These are phyloP conservation scores for Phaeosphaeria sp. DNA, from an alignment of 2,329 filamentous ascomycete species.

Conservation along the genomic window DNA sequence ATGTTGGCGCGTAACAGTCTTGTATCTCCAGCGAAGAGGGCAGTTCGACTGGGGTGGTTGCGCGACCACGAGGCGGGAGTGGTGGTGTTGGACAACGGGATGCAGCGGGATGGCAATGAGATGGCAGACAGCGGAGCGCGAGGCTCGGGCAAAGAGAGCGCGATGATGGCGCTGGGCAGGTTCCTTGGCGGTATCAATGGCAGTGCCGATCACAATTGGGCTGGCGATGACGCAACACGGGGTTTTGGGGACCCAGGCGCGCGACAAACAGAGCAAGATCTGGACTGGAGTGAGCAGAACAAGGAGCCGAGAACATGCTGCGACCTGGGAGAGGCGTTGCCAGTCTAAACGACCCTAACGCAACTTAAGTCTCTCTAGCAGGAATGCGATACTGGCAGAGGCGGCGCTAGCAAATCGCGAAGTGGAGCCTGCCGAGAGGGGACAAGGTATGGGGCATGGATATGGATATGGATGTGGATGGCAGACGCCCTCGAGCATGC, in stretches of 20 bases:
- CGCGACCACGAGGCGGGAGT: conserved; percentile 10
- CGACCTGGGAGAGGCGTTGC: conserved; percentile 26
- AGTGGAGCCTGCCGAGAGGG: conserved; percentile 21
- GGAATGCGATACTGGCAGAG: conserved; percentile 23
- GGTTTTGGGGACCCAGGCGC: conserved; percentile 25
- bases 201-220: conserved; percentile 19
- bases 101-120: conserved; percentile 5
- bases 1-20: conserved; percentile 23
- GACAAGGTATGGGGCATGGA: conserved; percentile 2
- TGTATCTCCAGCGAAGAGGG: not conserved
- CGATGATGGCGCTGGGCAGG: conserved; percentile 11
- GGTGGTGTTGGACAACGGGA: not conserved
- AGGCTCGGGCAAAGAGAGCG: conserved; percentile 15
- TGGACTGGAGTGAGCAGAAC: conserved; percentile 31
- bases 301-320: conserved; percentile 32
- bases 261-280: conserved; percentile 27
- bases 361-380: conserved; percentile 32
- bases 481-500: not conserved
- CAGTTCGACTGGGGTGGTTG: conserved; percentile 6
- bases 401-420: conserved; percentile 7
- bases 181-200: conserved; percentile 14
- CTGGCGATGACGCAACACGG: conserved; percentile 30
- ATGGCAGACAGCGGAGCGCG: conserved; percentile 16
- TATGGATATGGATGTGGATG: not conserved
- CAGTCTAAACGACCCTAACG: conserved; percentile 36